Evolutionary conservation across 257 asterid species (phyloP).

Genomic region (Solanum sitiens): DNA sequence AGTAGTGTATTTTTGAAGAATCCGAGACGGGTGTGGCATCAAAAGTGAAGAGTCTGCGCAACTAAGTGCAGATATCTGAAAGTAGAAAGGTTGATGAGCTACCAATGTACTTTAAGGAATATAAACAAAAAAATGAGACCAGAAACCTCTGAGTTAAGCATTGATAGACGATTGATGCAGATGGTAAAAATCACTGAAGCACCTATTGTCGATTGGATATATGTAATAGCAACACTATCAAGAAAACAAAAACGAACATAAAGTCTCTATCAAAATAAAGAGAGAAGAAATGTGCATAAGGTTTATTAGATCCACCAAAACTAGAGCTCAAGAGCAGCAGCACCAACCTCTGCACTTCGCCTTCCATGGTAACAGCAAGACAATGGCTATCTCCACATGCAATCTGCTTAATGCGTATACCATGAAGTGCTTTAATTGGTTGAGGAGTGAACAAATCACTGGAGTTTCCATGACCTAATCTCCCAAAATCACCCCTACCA

Average conservation of each 20-base stretch:
- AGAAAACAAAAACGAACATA: not conserved
- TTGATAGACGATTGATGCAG: not conserved
- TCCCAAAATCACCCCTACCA: conserved; percentile 96
- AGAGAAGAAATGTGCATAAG: not conserved
- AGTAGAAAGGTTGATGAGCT: not conserved
- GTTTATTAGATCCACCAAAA: not conserved
- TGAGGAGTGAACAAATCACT: conserved; percentile 92
- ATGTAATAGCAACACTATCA: not conserved
- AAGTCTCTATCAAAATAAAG: not conserved
- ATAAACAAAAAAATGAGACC: not conserved
- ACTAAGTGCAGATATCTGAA: not conserved
- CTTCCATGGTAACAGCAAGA: conserved; percentile 96
- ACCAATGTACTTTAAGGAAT: not conserved
- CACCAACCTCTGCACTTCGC: conserved; percentile 85
- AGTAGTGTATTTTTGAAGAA: too few relatives aligned
- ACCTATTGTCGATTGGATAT: not conserved
- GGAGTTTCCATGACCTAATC: conserved; percentile 97
- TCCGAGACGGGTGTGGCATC: too few relatives aligned
- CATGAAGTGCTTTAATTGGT: conserved; percentile 81
- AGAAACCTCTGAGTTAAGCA: not conserved
- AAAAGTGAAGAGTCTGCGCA: too few relatives aligned
- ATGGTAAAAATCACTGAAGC: not conserved
- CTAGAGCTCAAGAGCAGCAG: not conserved
- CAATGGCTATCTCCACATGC: conserved; percentile 99
- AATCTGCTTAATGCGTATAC: conserved; percentile 73